Evolutionary conservation across 495 filamentous ascomycete species (phyloP).

Genomic region (Jackrogersella multiformis): DNA sequence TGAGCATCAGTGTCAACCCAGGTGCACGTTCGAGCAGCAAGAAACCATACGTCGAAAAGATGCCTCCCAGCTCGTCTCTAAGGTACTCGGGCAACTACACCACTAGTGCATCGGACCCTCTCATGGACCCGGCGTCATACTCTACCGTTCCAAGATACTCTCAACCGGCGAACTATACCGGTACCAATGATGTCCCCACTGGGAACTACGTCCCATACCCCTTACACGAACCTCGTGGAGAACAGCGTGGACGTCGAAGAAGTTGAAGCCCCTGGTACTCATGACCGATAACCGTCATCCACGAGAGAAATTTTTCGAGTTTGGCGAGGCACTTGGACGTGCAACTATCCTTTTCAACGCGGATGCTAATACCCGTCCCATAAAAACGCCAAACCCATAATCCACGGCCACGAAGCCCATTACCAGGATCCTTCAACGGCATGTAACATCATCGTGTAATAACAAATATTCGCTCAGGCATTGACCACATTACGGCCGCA

Average conservation of each 20-base stretch:
- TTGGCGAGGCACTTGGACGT: background rate
- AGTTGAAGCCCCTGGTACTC: background rate
- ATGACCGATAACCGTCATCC: background rate
- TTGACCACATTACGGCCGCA: conserved; percentile 7
- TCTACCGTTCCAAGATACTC: conserved; percentile 18
- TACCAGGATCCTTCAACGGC: conserved; percentile 18
- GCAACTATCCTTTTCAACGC: conserved; percentile 11
- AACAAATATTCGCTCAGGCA: conserved; percentile 10
- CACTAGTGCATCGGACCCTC: conserved; percentile 1
- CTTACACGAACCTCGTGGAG: background rate
- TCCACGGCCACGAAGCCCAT: conserved; percentile 1
- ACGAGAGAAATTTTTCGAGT: background rate
- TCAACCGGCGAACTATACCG: background rate
- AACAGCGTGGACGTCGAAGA: conserved; percentile 15
- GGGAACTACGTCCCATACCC: conserved; percentile 38
- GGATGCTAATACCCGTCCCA: conserved; percentile 13
- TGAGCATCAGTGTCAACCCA: conserved; percentile 28
- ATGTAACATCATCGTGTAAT: conserved; percentile 33
- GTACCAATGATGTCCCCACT: background rate
- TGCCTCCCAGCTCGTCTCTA: conserved; percentile 25
- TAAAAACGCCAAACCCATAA: conserved; percentile 5
- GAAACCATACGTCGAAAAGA: conserved; percentile 45
- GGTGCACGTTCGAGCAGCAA: conserved; percentile 28
- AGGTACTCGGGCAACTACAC: conserved; percentile 25
- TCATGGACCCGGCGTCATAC: conserved; percentile 10